Evolutionary conservation across 108 stramenopile species (phyloP).

Genomic region (Tribonema minus): DNA sequence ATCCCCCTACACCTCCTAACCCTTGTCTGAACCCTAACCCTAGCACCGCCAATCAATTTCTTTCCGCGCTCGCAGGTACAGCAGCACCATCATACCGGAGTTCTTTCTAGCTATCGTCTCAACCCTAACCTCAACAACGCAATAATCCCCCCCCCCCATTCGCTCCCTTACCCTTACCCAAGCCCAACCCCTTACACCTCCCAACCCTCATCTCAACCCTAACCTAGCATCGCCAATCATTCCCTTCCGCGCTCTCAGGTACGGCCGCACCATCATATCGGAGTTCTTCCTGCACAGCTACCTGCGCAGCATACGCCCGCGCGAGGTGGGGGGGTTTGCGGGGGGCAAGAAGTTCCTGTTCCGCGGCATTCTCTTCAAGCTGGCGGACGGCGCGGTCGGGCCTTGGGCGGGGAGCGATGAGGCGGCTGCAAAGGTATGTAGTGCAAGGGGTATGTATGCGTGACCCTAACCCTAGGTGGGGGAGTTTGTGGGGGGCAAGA

Average conservation of each 20-base stretch:
- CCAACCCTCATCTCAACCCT: neutral
- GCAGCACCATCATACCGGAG: slow-evolving; percentile 17
- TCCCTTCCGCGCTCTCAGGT: slow-evolving; percentile 9
- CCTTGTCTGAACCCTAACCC: neutral
- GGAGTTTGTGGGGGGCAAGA: slow-evolving; percentile 25
- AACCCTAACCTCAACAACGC: neutral
- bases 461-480: no score
- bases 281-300: slow-evolving; percentile 45
- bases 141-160: neutral
- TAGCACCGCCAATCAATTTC: neutral
- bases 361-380: slow-evolving; percentile 45
- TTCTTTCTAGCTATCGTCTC: neutral
- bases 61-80: slow-evolving; percentile 13
- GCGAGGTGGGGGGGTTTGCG: slow-evolving; percentile 8
- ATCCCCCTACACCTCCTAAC: neutral
- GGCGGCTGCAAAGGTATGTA: slow-evolving; percentile 40
- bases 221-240: neutral
- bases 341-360: slow-evolving; percentile 43
- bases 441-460: no score
- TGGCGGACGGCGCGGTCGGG: slow-evolving; percentile 34
- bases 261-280: slow-evolving; percentile 28
- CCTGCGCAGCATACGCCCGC: slow-evolving; percentile 39
- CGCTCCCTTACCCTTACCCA: neutral
- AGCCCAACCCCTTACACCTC: neutral
- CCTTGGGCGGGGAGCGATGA: slow-evolving; percentile 42